Base-by-base conservation (phyloP, 495 filamentous ascomycete species). In the Aspergillus homomorphus region DNA sequence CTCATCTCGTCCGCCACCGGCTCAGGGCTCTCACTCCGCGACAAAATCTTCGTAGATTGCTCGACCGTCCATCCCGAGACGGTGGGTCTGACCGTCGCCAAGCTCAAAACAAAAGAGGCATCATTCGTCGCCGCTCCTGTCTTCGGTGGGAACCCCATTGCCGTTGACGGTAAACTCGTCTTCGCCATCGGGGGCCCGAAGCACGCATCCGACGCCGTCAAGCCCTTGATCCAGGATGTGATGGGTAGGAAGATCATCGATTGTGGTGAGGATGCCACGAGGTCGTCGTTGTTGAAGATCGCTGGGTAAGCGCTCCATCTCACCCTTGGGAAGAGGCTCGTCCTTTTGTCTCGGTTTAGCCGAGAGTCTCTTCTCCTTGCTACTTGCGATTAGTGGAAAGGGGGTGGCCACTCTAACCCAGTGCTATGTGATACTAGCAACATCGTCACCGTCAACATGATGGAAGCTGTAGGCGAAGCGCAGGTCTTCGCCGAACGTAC, bases 401-500 rank as follows among this genome's bases (percentile, higher is more conserved):
- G 16, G n/a, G 14, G 19, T 20, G 4, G 18, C 21, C 14, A 24
- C 23, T 24, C 54, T 67, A 20, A 63, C 45, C 12, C 4, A 10
- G 33, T 2, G 6, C 12, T 5, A 4, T 21, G 6, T 30, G 43
- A 14, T n/a, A 16, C 3, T 51, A 75, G 73, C 14, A 80, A 80
- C 45, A 77, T 80, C 20, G 69, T 80, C 24, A 80, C 76, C 18
- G 67, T 78, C 12, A 77, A 73, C 41, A 67, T 78, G 62, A 78
- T 78, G 79, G 77, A 81, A 65, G 69, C 77, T 1, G 77, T 82
- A 42, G 75, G 75, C 6, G 81, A 83, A 64, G 75, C 78, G 1
- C 80, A 83, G 58, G 78, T 82, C 21, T 79, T 83, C 58, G 80
- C 80, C 19, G 80, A 82, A 62, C 79, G 79, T 62, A 77, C 77